Evolutionary conservation across 129 eudicot species (phyloP).

Genomic region (Tagetes patula): DNA sequence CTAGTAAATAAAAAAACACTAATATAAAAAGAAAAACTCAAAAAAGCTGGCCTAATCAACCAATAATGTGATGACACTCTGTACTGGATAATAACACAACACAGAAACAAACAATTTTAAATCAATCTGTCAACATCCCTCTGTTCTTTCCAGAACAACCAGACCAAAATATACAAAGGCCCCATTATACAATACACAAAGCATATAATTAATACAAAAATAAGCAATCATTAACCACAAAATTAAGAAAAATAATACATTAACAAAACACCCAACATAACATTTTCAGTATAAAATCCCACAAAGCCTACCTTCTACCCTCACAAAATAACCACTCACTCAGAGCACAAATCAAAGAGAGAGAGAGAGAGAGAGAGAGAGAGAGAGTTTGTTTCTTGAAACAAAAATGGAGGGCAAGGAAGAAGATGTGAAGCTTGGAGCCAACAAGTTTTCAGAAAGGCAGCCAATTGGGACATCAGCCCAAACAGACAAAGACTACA

Average conservation of each 20-base stretch:
- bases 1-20: background rate
- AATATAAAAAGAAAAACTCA: background rate
- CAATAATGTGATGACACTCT: conserved; percentile 36
- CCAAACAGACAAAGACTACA: conserved; percentile 80
- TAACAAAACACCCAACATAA: background rate
- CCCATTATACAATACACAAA: background rate
- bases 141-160: conserved; percentile 19
- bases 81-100: conserved; percentile 36
- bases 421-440: conserved; percentile 91
- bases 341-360: background rate
- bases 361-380: background rate
- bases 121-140: conserved; percentile 33
- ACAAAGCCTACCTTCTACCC: conserved; percentile 27
- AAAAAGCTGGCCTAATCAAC: conserved; percentile 24
- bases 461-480: conserved; percentile 89
- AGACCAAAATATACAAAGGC: background rate
- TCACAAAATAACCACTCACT: conserved; percentile 30
- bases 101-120: conserved; percentile 30
- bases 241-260: background rate
- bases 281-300: conserved; percentile 32
- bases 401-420: conserved; percentile 78
- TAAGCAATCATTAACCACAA: conserved; percentile 9
- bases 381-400: conserved; percentile 8
- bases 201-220: conserved; percentile 4
- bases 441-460: conserved; percentile 75